Conservation (phyloP, 2,329 filamentous ascomycete genomes). For the Botrytis galanthina region DNA sequence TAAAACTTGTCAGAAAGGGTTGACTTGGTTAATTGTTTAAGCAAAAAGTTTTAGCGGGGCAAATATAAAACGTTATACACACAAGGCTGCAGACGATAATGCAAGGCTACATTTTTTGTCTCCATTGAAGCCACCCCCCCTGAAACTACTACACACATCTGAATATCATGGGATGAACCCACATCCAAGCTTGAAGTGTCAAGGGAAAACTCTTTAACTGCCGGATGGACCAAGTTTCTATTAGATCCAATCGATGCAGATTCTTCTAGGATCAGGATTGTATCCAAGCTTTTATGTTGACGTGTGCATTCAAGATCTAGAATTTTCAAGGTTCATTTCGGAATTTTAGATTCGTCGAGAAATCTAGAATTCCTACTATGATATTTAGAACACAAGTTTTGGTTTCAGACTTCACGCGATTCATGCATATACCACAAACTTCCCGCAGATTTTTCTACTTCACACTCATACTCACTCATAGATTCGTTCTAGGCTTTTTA, state of each 20-base stretch:
- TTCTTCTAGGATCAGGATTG: conserved; percentile 14
- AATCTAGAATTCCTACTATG: background rate
- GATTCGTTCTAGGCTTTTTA: background rate
- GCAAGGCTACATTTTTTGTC: background rate
- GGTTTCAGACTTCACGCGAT: background rate
- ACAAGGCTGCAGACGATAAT: background rate
- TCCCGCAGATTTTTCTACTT: background rate
- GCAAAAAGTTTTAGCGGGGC: conserved; percentile 9
- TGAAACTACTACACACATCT: background rate
- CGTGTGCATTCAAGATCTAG: conserved; percentile 1
- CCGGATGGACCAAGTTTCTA: background rate
- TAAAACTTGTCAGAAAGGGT: background rate
- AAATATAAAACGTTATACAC: background rate
- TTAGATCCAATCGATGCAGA: background rate
- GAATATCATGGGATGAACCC: background rate
- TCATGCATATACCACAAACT: background rate
- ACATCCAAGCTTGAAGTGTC: conserved; percentile 3
- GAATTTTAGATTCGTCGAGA: background rate
- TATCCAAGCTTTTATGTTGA: conserved; percentile 18
- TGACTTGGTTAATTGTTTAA: background rate
- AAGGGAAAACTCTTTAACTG: background rate
- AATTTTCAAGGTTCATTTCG: background rate
- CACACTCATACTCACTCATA: background rate
- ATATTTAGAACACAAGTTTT: background rate
- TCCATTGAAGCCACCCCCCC: background rate